A percentile compares a stretch with the other conserved stretches of the same genome.
Conservation (phyloP, 2,329 filamentous ascomycete species). For the Penicillium sp. region DNA sequence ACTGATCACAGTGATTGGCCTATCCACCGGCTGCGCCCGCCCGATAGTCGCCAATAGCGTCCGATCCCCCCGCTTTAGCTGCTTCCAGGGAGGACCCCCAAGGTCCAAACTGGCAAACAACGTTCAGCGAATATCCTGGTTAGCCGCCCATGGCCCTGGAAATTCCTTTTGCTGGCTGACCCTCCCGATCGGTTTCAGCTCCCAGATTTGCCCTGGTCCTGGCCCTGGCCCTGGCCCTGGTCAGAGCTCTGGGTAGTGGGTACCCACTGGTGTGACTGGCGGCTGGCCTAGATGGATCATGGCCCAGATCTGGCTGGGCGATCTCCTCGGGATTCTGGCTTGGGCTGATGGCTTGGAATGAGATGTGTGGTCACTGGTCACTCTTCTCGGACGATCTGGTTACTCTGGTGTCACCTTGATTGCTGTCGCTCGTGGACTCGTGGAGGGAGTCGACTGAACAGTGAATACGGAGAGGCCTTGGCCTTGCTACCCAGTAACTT, state of each 20-base stretch:
- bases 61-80: constrained; percentile 14
- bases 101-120: not conserved
- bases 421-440: too few relatives aligned
- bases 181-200: constrained; percentile 22
- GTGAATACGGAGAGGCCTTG: too few relatives aligned
- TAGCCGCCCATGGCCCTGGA: constrained; percentile 29
- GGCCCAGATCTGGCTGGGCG: constrained; percentile 1
- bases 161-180: constrained; percentile 19
- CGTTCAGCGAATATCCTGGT: constrained; percentile 26
- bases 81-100: too few relatives aligned
- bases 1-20: not conserved
- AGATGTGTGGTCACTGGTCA: too few relatives aligned
- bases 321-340: constrained; percentile 5
- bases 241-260: too few relatives aligned
- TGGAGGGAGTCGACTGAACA: too few relatives aligned
- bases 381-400: too few relatives aligned
- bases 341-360: not conserved
- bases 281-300: not conserved
- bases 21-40: constrained; percentile 20
- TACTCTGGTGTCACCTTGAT: too few relatives aligned
- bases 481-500: too few relatives aligned
- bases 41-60: constrained; percentile 33
- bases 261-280: too few relatives aligned
- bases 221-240: too few relatives aligned
- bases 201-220: constrained; percentile 6